phyloP scores from a whole-genome alignment of 2,329 filamentous ascomycete genomes.

The Aspergillus sp. region DNA sequence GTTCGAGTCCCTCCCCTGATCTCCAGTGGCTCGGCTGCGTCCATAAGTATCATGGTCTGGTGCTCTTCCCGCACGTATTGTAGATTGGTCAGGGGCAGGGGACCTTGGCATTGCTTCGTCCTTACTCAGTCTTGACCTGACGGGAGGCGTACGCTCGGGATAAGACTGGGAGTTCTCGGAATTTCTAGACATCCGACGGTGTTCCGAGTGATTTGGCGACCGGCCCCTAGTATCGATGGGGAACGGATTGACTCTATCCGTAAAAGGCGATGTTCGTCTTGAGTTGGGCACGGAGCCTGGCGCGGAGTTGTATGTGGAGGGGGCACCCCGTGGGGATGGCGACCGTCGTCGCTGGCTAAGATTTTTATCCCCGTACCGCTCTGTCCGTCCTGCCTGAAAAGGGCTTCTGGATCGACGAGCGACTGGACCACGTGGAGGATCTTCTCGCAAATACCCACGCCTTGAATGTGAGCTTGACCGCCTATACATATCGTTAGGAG shows the following conservation, averaged over 20 bases:
- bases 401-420: conserved; percentile 54
- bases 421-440: conserved; percentile 37
- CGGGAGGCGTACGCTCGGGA: conserved; percentile 9
- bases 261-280: conserved; percentile 60
- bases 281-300: conserved; percentile 58
- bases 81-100: conserved; percentile 16
- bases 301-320: conserved; percentile 52
- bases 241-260: conserved; percentile 50
- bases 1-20: conserved; percentile 4
- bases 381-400: conserved; percentile 49
- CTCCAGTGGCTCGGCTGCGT: conserved; percentile 4
- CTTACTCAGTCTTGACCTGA: conserved; percentile 10
- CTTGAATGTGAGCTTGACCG: conserved; percentile 48
- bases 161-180: not conserved
- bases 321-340: conserved; percentile 45
- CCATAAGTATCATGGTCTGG: conserved; percentile 14
- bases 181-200: conserved; percentile 21
- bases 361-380: conserved; percentile 48
- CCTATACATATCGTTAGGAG: conserved; percentile 26
- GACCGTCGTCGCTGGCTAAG: conserved; percentile 52
- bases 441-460: conserved; percentile 27
- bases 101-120: conserved; percentile 16
- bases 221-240: conserved; percentile 32
- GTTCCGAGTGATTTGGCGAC: conserved; percentile 25
- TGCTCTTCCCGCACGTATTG: conserved; percentile 2